Evolutionary conservation across 257 asterid species (phyloP).

Genomic region (Nicotiana tabacum): DNA sequence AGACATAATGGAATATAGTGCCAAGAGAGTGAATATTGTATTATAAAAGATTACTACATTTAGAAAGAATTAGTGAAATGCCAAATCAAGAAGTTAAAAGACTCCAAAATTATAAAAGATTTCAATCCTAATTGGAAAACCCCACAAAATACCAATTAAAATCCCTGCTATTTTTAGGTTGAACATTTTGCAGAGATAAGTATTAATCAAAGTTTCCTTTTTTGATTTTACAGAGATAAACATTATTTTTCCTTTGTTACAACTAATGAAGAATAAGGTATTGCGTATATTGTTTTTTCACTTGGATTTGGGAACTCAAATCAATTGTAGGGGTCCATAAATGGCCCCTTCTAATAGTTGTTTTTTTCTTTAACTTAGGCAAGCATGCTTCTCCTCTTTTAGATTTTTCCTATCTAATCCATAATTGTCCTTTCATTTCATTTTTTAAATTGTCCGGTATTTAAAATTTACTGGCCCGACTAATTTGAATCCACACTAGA

Average conservation of each 20-base stretch:
- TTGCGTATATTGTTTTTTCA: neutral
- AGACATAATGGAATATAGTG: neutral
- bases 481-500: neutral
- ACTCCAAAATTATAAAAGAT: neutral
- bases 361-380: neutral
- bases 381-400: slow-evolving; percentile 10
- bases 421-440: neutral
- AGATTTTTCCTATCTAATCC: slow-evolving; percentile 7
- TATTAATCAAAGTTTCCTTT: slow-evolving; percentile 1
- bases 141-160: neutral
- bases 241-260: neutral
- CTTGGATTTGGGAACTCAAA: slow-evolving; percentile 17
- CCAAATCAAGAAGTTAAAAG: neutral
- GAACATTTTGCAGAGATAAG: neutral
- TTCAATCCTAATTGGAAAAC: neutral
- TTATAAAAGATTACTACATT: neutral
- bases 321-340: slow-evolving; percentile 7
- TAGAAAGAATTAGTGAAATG: neutral
- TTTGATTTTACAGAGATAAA: neutral
- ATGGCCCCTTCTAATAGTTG: neutral
- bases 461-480: neutral
- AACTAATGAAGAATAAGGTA: slow-evolving; percentile 4
- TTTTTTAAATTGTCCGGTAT: neutral
- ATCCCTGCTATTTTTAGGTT: neutral
- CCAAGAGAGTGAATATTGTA: neutral